phyloP scores from a whole-genome alignment of 768 basidiomycete genomes.

The Collybia sordida region DNA sequence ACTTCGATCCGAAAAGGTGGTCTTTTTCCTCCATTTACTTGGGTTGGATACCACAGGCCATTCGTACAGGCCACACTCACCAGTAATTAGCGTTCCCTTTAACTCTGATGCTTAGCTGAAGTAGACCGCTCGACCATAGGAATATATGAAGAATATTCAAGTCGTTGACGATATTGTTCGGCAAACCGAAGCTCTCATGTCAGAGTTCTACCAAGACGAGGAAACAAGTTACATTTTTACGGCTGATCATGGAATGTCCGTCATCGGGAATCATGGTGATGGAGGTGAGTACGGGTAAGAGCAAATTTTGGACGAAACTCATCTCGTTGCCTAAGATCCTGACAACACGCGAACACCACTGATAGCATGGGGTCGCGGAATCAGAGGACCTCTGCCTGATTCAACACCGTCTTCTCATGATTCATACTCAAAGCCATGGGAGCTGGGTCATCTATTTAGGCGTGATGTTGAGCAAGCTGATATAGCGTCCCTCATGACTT shows the following conservation, averaged over 20 bases:
- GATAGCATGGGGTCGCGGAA: slow-evolving; percentile 78
- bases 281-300: slow-evolving; percentile 47
- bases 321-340: slow-evolving; percentile 50
- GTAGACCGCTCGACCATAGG: slow-evolving; percentile 35
- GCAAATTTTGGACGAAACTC: too few relatives aligned
- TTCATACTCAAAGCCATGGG: slow-evolving; percentile 66
- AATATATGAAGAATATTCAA: slow-evolving; percentile 85
- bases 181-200: slow-evolving; percentile 60
- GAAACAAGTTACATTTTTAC: slow-evolving; percentile 80
- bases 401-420: slow-evolving; percentile 63
- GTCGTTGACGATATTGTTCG: slow-evolving; percentile 75
- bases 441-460: slow-evolving; percentile 53
- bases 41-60: slow-evolving; percentile 89
- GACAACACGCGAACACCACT: slow-evolving; percentile 87
- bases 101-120: background rate
- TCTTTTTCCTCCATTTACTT: slow-evolving; percentile 83
- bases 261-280: slow-evolving; percentile 87
- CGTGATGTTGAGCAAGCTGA: slow-evolving; percentile 86
- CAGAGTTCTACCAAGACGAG: slow-evolving; percentile 63
- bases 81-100: slow-evolving; percentile 34
- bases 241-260: slow-evolving; percentile 90
- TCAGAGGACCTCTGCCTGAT: slow-evolving; percentile 68
- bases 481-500: slow-evolving; percentile 74
- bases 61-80: slow-evolving; percentile 80
- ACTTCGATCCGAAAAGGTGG: slow-evolving; percentile 56